These are phyloP conservation scores for Lindgomyces ingoldianus DNA, from an alignment of 495 filamentous ascomycete species.

Conservation along the genomic window DNA sequence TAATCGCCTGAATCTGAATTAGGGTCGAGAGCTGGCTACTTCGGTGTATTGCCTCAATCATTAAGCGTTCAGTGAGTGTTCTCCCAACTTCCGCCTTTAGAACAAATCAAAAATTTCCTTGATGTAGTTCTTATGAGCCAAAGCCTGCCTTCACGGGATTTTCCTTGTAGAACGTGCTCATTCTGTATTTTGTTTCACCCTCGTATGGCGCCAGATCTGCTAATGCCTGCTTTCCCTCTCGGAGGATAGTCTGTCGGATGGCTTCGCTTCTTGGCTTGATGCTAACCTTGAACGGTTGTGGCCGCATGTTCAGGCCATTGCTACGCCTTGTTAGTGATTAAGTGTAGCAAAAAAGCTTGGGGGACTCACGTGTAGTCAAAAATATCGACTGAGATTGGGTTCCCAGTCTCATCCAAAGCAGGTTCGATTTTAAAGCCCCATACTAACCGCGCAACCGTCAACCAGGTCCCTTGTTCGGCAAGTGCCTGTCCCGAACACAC, in stretches of 20 bases:
- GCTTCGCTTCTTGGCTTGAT: constrained; percentile 49
- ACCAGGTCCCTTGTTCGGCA: constrained; percentile 49
- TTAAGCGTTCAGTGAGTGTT: no score
- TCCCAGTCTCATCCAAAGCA: constrained; percentile 50
- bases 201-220: constrained; percentile 56
- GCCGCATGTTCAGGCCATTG: constrained; percentile 48
- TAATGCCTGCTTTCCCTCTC: constrained; percentile 57
- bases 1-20: no score
- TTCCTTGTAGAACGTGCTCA: constrained; percentile 43
- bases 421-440: constrained; percentile 49
- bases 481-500: constrained; percentile 48
- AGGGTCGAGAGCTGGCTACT: no score
- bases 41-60: no score
- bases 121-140: no score
- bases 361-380: constrained; percentile 49
- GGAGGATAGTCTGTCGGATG: constrained; percentile 55
- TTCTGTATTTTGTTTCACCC: constrained; percentile 59
- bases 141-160: no score
- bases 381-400: constrained; percentile 53
- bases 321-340: not conserved
- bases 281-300: constrained; percentile 44
- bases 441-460: constrained; percentile 42
- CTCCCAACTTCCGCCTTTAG: no score
- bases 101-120: no score
- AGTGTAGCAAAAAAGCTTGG: not conserved